phyloP scores from a whole-genome alignment of 805 yeast species.

The Pachysolen tannophilus region DNA sequence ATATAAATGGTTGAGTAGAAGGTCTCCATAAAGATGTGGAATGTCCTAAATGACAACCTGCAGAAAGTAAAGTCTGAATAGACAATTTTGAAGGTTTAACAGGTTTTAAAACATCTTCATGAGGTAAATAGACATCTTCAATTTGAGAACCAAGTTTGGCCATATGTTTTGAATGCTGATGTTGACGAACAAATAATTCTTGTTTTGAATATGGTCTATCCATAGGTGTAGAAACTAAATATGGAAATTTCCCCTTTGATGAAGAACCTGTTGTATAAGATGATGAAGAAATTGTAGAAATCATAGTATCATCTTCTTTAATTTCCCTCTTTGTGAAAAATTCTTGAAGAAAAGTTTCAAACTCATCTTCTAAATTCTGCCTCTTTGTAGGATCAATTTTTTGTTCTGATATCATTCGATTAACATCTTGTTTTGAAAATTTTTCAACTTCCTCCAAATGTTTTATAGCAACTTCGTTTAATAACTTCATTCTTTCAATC shows the following conservation, averaged over 20 bases:
- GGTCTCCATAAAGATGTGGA: constrained; percentile 73
- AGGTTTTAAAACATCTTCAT: constrained; percentile 56
- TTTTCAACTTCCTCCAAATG: too few relatives aligned
- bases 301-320: too few relatives aligned
- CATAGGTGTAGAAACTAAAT: constrained; percentile 50
- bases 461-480: too few relatives aligned
- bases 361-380: too few relatives aligned
- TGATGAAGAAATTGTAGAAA: too few relatives aligned
- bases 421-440: too few relatives aligned
- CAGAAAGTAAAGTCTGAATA: constrained; percentile 68
- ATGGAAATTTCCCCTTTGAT: constrained; percentile 38
- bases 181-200: constrained; percentile 70
- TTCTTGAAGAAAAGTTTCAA: too few relatives aligned
- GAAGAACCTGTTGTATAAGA: too few relatives aligned
- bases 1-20: constrained; percentile 75
- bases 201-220: constrained; percentile 66
- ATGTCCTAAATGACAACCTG: constrained; percentile 95
- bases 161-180: constrained; percentile 46
- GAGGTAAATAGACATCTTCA: constrained; percentile 61
- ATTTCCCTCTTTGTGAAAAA: too few relatives aligned
- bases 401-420: too few relatives aligned
- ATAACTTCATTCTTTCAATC: too few relatives aligned
- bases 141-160: constrained; percentile 60
- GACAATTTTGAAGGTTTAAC: constrained; percentile 48
- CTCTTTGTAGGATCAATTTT: too few relatives aligned